phyloP scores from a whole-genome alignment of 306 rosid genomes.

The Aeschynomene evenia region DNA sequence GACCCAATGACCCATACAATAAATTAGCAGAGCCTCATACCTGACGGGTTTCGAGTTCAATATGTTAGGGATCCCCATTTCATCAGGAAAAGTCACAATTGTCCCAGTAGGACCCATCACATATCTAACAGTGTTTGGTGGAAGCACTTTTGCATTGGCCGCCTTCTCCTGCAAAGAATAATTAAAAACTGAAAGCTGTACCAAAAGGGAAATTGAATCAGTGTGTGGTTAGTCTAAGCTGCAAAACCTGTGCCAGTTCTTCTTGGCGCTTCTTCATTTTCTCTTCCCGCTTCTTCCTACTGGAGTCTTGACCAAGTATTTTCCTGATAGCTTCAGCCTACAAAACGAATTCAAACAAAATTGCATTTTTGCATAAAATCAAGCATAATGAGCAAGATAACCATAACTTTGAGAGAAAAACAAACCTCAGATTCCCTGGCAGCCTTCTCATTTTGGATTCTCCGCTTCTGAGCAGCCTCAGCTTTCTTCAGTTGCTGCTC shows the following conservation, averaged over 20 bases:
- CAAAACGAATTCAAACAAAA: conserved; percentile 28
- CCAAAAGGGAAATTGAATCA: conserved; percentile 7
- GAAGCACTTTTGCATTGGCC: conserved; percentile 60
- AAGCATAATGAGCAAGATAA: not conserved
- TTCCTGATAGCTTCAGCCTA: conserved; percentile 94
- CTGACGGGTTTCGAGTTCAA: conserved; percentile 45
- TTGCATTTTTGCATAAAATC: conserved; percentile 8
- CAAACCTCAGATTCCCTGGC: conserved; percentile 88
- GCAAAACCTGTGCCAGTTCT: conserved; percentile 81
- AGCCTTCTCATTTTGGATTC: conserved; percentile 90
- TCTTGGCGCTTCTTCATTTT: conserved; percentile 89
- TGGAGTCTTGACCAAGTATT: conserved; percentile 97
- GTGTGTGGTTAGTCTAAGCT: not conserved
- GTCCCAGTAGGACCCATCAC: conserved; percentile 78
- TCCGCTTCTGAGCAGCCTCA: conserved; percentile 92
- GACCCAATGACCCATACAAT: not conserved
- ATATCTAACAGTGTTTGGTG: conserved; percentile 69
- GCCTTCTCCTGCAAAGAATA: conserved; percentile 72
- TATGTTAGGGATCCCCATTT: conserved; percentile 78
- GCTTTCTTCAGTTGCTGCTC: conserved; percentile 92
- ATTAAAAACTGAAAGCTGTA: conserved; percentile 21
- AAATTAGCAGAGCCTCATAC: conserved; percentile 30
- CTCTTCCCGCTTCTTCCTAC: conserved; percentile 86
- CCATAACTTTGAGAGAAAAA: conserved; percentile 13
- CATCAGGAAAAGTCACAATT: conserved; percentile 65